phyloP scores from a whole-genome alignment of 2,329 filamentous ascomycete species.

The Trichoderma harzianum region DNA sequence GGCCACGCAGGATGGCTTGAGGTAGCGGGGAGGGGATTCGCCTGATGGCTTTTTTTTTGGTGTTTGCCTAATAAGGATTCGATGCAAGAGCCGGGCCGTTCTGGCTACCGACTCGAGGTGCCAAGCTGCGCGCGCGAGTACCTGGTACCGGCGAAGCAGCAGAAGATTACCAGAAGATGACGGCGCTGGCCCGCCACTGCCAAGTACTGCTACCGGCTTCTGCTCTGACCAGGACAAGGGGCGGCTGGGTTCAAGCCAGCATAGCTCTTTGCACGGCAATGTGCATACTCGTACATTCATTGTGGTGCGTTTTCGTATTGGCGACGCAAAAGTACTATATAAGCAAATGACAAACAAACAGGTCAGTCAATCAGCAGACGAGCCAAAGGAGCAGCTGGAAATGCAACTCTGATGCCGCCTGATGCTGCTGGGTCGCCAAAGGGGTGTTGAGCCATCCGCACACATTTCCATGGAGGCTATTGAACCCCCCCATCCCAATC shows the following conservation, averaged over 20 bases:
- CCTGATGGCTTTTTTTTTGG: background rate
- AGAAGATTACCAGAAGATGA: background rate
- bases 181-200: background rate
- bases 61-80: conserved; percentile 11
- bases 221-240: background rate
- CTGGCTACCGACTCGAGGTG: background rate
- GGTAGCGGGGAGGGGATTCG: background rate
- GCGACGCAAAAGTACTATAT: background rate
- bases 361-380: background rate
- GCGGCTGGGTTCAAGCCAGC: background rate
- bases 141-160: background rate
- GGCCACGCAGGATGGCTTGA: background rate
- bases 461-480: background rate
- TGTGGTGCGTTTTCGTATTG: background rate
- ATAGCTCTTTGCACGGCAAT: background rate
- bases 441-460: background rate
- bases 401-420: background rate
- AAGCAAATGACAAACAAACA: background rate
- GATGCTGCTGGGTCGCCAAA: background rate
- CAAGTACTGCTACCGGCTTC: background rate
- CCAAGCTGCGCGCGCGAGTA: background rate
- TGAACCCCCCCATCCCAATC: background rate
- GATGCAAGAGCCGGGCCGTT: conserved; percentile 8
- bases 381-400: background rate
- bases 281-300: background rate